Percentiles rank a stretch among this genome's conserved stretches.
Conservation (phyloP, 2,329 filamentous ascomycete genomes). For the Alternaria angustiovoidea region DNA sequence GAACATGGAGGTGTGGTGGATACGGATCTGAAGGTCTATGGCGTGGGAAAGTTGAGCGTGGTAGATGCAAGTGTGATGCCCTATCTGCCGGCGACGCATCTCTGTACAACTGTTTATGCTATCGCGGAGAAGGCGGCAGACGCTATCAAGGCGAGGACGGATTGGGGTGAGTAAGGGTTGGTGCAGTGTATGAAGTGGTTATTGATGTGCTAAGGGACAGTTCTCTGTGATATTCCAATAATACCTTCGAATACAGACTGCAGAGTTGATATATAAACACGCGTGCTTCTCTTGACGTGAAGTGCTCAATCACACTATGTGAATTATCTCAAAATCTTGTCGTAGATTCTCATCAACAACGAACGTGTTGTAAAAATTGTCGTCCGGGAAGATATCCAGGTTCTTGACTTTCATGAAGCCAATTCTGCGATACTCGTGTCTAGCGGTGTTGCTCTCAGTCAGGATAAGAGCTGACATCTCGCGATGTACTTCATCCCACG, state of each 20-base stretch:
- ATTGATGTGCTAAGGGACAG: neutral
- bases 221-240: neutral
- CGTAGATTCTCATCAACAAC: neutral
- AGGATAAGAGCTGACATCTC: too few species aligned
- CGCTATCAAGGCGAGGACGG: neutral
- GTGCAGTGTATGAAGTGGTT: neutral
- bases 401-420: too few species aligned
- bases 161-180: neutral
- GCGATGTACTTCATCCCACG: too few species aligned
- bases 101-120: constrained; percentile 35
- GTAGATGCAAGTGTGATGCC: constrained; percentile 3
- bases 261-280: neutral
- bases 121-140: constrained; percentile 18
- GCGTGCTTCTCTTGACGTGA: neutral
- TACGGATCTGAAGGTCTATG: constrained; percentile 29
- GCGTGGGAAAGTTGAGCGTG: constrained; percentile 17
- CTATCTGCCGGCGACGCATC: constrained; percentile 12
- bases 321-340: neutral
- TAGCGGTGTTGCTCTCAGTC: too few species aligned
- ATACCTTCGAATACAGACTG: neutral
- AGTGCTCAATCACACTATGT: neutral
- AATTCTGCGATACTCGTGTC: too few species aligned
- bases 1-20: constrained; percentile 34
- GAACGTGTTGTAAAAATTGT: neutral
- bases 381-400: neutral